phyloP scores from a whole-genome alignment of 2,329 filamentous ascomycete genomes.

The Sclerotinia nivalis region DNA sequence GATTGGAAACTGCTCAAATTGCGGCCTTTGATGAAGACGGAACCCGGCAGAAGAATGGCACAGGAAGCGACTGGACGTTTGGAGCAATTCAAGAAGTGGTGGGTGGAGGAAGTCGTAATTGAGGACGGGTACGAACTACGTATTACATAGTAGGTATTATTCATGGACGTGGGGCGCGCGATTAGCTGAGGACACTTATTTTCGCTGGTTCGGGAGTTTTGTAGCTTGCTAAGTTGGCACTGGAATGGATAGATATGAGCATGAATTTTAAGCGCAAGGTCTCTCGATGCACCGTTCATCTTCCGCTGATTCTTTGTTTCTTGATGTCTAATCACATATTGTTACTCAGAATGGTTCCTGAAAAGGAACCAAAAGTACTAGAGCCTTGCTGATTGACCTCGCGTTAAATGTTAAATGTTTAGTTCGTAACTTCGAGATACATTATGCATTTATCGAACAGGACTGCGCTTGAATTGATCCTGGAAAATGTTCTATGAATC shows the following conservation, averaged over 20 bases:
- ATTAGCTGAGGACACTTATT: not conserved
- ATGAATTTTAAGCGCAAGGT: not conserved
- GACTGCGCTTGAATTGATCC: not conserved
- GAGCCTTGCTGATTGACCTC: too few relatives aligned
- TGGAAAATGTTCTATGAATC: not conserved
- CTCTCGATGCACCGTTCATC: not conserved
- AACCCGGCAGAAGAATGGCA: slow-evolving; percentile 53
- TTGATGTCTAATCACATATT: too few relatives aligned
- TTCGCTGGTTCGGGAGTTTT: not conserved
- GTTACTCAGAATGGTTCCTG: not conserved
- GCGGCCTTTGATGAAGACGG: slow-evolving; percentile 61
- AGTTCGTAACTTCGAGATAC: not conserved
- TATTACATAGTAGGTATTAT: not conserved
- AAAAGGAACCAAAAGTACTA: not conserved
- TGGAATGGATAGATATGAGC: not conserved
- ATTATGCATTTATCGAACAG: not conserved
- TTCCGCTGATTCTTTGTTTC: not conserved
- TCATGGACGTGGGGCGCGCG: not conserved
- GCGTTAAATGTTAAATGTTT: too few relatives aligned
- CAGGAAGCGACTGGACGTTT: slow-evolving; percentile 53
- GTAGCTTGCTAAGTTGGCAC: not conserved
- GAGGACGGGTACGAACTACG: slow-evolving; percentile 8
- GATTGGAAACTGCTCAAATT: slow-evolving; percentile 67
- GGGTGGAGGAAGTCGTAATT: slow-evolving; percentile 48
- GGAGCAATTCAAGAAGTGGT: slow-evolving; percentile 55